Percentiles rank a stretch among this genome's conserved stretches.
These are phyloP conservation scores for Calonectria pseudoturangicola DNA, from an alignment of 2,329 filamentous ascomycete genomes.

Conservation along the genomic window DNA sequence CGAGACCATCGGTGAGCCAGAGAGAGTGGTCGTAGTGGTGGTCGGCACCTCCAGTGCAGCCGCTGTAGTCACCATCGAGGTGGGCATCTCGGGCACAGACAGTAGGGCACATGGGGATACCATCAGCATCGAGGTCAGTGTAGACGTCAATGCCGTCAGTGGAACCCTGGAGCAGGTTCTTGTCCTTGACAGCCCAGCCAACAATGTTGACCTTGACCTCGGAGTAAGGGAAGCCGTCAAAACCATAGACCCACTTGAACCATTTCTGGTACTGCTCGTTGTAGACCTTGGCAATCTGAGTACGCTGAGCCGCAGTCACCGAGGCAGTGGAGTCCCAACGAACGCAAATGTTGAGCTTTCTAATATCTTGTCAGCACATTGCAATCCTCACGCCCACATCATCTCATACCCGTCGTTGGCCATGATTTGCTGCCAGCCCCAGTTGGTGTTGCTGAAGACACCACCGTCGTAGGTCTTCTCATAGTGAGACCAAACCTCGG, in stretches of 20 bases:
- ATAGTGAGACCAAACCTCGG: slow-evolving; percentile 47
- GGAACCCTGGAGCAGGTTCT: slow-evolving; percentile 60
- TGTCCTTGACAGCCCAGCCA: slow-evolving; percentile 64
- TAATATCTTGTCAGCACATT: not conserved
- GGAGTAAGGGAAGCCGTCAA: slow-evolving; percentile 64
- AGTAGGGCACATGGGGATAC: slow-evolving; percentile 62
- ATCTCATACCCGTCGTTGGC: slow-evolving; percentile 54
- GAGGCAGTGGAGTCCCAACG: slow-evolving; percentile 64
- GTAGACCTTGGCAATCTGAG: slow-evolving; percentile 59
- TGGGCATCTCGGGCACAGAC: slow-evolving; percentile 66
- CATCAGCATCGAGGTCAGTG: slow-evolving; percentile 61
- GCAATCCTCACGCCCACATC: rapidly evolving
- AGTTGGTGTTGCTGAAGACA: slow-evolving; percentile 52
- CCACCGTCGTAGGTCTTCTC: slow-evolving; percentile 44
- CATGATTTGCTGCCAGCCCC: slow-evolving; percentile 57
- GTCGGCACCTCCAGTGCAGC: slow-evolving; percentile 58
- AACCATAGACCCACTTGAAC: slow-evolving; percentile 65
- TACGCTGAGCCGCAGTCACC: slow-evolving; percentile 61
- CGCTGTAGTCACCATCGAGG: slow-evolving; percentile 63
- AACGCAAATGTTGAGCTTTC: slow-evolving; percentile 58
- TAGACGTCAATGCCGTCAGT: slow-evolving; percentile 62
- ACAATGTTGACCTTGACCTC: slow-evolving; percentile 63
- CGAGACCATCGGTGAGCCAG: slow-evolving; percentile 67
- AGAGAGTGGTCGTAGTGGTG: slow-evolving; percentile 66
- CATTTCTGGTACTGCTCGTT: slow-evolving; percentile 63